Evolutionary conservation across 164 flowering plant genomes (phyloP).

Genomic region (Hamamelis virginiana): DNA sequence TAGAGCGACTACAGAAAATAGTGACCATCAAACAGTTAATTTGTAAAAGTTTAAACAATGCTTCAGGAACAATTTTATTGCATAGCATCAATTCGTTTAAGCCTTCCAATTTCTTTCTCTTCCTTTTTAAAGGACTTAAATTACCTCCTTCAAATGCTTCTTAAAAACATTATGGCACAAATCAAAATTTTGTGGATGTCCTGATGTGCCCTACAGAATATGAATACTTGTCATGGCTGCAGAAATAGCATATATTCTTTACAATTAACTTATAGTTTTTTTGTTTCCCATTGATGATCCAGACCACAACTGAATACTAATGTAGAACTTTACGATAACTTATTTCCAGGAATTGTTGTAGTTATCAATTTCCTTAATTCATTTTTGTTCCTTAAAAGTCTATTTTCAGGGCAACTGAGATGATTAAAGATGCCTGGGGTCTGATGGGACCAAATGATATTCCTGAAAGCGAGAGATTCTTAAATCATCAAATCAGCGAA

Average conservation of each 20-base stretch:
- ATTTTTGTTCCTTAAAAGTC: conserved; percentile 36
- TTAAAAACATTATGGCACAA: not conserved
- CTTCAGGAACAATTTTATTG: no score
- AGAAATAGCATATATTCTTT: not conserved
- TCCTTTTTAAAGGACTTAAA: not conserved
- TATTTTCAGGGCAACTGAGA: conserved; percentile 60
- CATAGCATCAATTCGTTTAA: not conserved
- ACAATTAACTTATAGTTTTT: not conserved
- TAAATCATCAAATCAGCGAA: conserved; percentile 30
- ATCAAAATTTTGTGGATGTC: not conserved
- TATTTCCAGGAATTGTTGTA: not conserved
- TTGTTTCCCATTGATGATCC: not conserved
- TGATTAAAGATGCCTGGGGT: conserved; percentile 60
- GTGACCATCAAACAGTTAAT: not conserved
- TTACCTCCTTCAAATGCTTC: not conserved
- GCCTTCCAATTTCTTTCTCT: not conserved
- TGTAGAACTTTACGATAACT: not conserved
- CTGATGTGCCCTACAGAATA: not conserved
- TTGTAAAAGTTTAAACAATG: no score
- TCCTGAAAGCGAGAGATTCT: conserved; percentile 27
- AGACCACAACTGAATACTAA: not conserved
- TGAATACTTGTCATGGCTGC: not conserved
- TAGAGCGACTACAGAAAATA: not conserved
- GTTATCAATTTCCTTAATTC: not conserved
- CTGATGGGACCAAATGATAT: conserved; percentile 23